Evolutionary conservation across 73 alveolate species (phyloP), one percentile per base, ranked within the genome.

Genomic region (Paramecium biaurelia): DNA sequence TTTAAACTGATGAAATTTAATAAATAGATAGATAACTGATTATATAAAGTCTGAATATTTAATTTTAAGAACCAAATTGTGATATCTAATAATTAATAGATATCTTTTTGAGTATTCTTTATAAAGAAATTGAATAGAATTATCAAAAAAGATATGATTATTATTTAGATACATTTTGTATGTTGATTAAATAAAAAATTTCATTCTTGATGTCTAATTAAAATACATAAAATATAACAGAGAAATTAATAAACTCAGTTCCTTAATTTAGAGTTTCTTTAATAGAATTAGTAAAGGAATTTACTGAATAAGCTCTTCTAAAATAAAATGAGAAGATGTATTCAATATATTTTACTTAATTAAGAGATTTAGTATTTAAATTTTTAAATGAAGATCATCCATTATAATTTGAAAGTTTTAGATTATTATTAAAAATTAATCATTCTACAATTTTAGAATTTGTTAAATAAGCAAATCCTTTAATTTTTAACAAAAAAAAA

Each of bases 91-190:
- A 6, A 63, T 15, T 63, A 30, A 63, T 63, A 30, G 84, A 26
- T 30, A 30, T 63, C 41, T 63, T 63, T 63, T 63, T 30, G 45
- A 30, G 23, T 63, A 63, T 63, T 63, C 41, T 63, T 5, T 63
- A 30, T 63, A 63, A 63, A 63, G 84, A 63, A 26, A 63, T 63
- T 0, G 84, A 63, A 63, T 63, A 12, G 10, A 63, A 32, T 12
- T 26, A 32, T 63, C 45, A 63, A 63, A 63, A 63, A 63, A 26
- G 84, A 63, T 63, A 63, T 63, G 84, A 63, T 63, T 63, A 63
- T 63, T 63, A 63, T 63, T 63, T 63, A 32, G 84, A 63, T 63
- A 26, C 84, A 63, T 63, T 63, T 63, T 63, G 84, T 63, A 63
- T 32, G 45, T 63, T 63, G 84, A 63, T 63, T 63, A 63, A 63